Evolutionary conservation across 805 yeast species (phyloP), one percentile per base, ranked within the genome.

Genomic region (Candida silvicultrix): DNA sequence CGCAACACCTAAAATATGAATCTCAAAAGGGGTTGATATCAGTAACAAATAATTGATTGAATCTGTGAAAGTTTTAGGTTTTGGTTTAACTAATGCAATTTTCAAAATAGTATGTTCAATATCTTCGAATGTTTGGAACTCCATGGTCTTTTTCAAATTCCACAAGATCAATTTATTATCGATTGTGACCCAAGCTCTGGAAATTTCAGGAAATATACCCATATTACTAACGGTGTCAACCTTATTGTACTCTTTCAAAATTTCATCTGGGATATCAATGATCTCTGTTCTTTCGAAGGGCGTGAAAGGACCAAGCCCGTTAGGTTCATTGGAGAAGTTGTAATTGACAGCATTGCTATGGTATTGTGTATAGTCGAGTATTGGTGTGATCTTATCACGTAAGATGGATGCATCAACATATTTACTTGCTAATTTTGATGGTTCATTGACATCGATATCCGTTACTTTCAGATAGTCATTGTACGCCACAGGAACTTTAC

Each of bases 131-230:
- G 89, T 80, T 55, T 82, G 81, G 58, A 81, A 86, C 48, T 85
- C 92, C 25, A 77, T 74, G 12, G 80, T 72, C 47, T 75, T 77
- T 9, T 67, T 57, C 59, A 83, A 80, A 62, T 89, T 84, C 98
- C 98, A 94, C 21, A 95, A 72, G 31, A 85, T 77, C 56, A 92
- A 70, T 56, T 85, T 84, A 60, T 84, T 83, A 58, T 89, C 97
- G 29, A 83, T 78, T 3, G 85, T 80, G 29, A 92, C 75, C 97
- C 97, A 94, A 14, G 90, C 80, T 48, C 95, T 78, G 50, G 80
- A 77, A 28, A 94, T 74, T 47, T 85, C 89, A 0, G 90, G 78
- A 53, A 94, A 81, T 22, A 89, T 67, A 14, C 99, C 99, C 80
- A 87, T 82, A 48, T 82, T 80, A 35, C 89, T 80, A 41, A 74